A percentile compares a stretch with the other conserved stretches of the same genome.
phyloP scores from a whole-genome alignment of 2,329 filamentous ascomycete species.

The Ophiostoma piceae region DNA sequence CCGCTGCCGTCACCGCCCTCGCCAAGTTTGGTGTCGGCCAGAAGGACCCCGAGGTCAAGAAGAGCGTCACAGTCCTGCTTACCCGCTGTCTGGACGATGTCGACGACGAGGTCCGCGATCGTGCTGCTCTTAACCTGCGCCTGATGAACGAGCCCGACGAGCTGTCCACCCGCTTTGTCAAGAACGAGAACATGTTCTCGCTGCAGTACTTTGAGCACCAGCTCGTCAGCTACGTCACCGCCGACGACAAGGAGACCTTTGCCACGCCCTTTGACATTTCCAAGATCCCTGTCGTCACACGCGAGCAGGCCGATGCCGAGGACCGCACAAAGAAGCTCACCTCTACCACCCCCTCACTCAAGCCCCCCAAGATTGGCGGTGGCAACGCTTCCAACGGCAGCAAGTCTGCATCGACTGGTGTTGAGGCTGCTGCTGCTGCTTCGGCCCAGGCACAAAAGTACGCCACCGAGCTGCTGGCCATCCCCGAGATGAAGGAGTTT shows the following conservation, averaged over 20 bases:
- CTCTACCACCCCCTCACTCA: constrained; percentile 84
- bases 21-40: constrained; percentile 97
- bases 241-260: constrained; percentile 82
- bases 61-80: constrained; percentile 86
- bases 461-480: constrained; percentile 75
- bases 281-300: constrained; percentile 84
- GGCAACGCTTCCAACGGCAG: constrained; percentile 32
- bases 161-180: constrained; percentile 79
- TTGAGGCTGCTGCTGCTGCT: constrained; percentile 67
- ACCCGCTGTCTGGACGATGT: constrained; percentile 93
- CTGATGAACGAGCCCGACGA: constrained; percentile 91
- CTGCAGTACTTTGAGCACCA: constrained; percentile 94
- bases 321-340: constrained; percentile 97
- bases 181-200: constrained; percentile 95
- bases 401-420: constrained; percentile 63
- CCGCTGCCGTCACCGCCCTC: constrained; percentile 88
- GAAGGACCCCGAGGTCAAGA: constrained; percentile 93
- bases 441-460: constrained; percentile 83
- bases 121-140: constrained; percentile 84
- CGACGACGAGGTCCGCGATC: constrained; percentile 94
- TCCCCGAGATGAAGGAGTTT: constrained; percentile 87
- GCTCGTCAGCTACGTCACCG: constrained; percentile 94
- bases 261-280: constrained; percentile 82
- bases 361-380: constrained; percentile 77
- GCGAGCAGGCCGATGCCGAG: constrained; percentile 92